These are phyloP conservation scores for Trifolium fragiferum DNA, from an alignment of 306 rosid genomes.

Conservation along the genomic window DNA sequence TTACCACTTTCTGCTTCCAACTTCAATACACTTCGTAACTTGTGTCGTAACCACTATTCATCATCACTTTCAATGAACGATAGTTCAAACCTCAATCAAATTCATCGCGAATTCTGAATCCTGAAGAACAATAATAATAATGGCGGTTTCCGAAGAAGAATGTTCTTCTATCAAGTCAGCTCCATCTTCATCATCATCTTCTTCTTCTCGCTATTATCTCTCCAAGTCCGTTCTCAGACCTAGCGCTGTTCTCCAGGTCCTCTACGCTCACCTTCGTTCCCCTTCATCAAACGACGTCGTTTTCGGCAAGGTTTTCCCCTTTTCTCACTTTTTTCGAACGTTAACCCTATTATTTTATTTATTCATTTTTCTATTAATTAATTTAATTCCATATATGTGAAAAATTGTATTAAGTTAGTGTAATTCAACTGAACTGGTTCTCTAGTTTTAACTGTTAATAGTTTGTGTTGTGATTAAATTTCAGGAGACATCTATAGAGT, in stretches of 20 bases:
- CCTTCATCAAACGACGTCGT: constrained; percentile 75
- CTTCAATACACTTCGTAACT: background rate
- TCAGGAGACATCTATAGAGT: constrained; percentile 93
- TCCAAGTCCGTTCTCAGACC: constrained; percentile 88
- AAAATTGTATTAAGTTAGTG: background rate
- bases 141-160: constrained; percentile 95
- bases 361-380: too few relatives aligned
- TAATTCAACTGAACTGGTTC: constrained; percentile 13
- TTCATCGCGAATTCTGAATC: background rate
- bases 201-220: constrained; percentile 66
- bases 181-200: constrained; percentile 64
- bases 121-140: constrained; percentile 5
- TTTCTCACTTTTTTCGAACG: background rate
- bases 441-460: constrained; percentile 7
- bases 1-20: background rate
- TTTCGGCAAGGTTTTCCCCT: constrained; percentile 66
- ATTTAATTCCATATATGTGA: too few relatives aligned
- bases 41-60: background rate
- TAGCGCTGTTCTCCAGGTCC: constrained; percentile 84
- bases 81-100: constrained; percentile 8
- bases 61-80: constrained; percentile 10
- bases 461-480: constrained; percentile 9
- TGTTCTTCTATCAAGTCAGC: constrained; percentile 81
- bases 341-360: background rate
- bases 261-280: constrained; percentile 77